These are phyloP conservation scores for Diaporthe batatas DNA, from an alignment of 2,329 filamentous ascomycete genomes.

Conservation along the genomic window DNA sequence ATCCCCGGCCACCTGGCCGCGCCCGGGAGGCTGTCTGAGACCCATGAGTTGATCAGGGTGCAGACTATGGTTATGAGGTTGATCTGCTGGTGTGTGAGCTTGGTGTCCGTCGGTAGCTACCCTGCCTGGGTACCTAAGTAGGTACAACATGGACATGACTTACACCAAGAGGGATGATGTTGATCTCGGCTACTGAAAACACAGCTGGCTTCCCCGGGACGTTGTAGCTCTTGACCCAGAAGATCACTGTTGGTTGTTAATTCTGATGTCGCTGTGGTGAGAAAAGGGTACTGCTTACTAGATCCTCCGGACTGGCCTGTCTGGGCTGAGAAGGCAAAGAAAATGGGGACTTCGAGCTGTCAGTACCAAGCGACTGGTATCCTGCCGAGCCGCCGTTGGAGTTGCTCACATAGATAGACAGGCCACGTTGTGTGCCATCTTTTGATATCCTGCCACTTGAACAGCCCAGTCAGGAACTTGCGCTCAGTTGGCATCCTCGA, in stretches of 20 bases:
- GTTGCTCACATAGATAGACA: slow-evolving; percentile 44
- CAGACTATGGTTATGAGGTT: slow-evolving; percentile 8
- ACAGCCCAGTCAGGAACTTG: slow-evolving; percentile 46
- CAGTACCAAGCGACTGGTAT: not conserved
- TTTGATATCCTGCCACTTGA: slow-evolving; percentile 49
- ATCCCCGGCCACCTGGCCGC: slow-evolving; percentile 48
- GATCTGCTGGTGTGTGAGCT: not conserved
- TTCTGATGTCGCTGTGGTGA: not conserved
- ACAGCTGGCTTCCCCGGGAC: not conserved
- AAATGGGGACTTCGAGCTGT: not conserved
- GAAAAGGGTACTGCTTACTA: not conserved
- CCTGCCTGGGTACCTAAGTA: too few relatives aligned
- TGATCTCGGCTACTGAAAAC: slow-evolving; percentile 13
- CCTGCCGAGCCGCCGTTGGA: fast-evolving
- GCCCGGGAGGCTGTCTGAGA: slow-evolving; percentile 46
- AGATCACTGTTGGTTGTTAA: slow-evolving; percentile 10
- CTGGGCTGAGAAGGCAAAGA: slow-evolving; percentile 4
- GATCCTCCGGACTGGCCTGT: slow-evolving; percentile 5
- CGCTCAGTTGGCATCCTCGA: slow-evolving; percentile 41
- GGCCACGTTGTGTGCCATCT: slow-evolving; percentile 50
- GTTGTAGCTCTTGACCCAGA: slow-evolving; percentile 26
- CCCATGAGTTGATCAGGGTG: slow-evolving; percentile 10
- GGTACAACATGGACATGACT: not conserved
- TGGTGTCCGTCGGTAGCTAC: too few relatives aligned
- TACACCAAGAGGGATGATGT: slow-evolving; percentile 22